Base-by-base conservation (phyloP, 1,284 basidiomycete genomes). In the Boletus smithii region DNA sequence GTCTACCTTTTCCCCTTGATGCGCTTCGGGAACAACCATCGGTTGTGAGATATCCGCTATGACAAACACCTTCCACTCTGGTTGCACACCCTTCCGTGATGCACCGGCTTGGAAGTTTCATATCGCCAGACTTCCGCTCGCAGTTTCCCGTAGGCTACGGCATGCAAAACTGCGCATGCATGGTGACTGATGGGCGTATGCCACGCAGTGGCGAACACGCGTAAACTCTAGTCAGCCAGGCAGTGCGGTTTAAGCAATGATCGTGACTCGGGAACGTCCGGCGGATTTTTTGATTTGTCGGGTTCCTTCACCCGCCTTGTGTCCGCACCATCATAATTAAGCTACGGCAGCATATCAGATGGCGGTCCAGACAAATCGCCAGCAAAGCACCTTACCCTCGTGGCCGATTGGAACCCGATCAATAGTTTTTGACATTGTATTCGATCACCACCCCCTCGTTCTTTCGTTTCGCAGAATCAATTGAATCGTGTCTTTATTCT, bases 171-270 rank as follows among this genome's bases (percentile, higher is more conserved):
- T 59, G 58, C 44, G 51, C 53, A 53, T 51, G 49, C 47, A 53
- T 53, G 50, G 52, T 68, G 64, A 62, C 31, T 68, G 62, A 66
- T 68, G 62, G 49, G 40, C 22, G 46, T 48, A 38, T 57, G 44
- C 40, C 60, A 59, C 37, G 46, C 51, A 42, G 60, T 52, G 53
- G 54, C 48, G 52, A 46, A 44, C 62, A 61, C 34, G 36, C 44
- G 37, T 31, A 23, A 11, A 16, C 50, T 18, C 26, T 35, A 36
- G 55, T 40, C 41, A 24, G 34, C 31, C 30, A 46, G 46, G 49
- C 33, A 42, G 53, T 57, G 60, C 41, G 16, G 37, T 54, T 41
- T 35, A 31, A 38, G 43, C 41, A 49, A 34, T 31, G 53, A 62
- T 54, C 40, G 44, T 62, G 48, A 45, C 49, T 37, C 61, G 61